Evolutionary conservation across 2,329 filamentous ascomycete genomes (phyloP), one percentile per base, ranked within the genome.

Genomic region (Thelonectria blattea): DNA sequence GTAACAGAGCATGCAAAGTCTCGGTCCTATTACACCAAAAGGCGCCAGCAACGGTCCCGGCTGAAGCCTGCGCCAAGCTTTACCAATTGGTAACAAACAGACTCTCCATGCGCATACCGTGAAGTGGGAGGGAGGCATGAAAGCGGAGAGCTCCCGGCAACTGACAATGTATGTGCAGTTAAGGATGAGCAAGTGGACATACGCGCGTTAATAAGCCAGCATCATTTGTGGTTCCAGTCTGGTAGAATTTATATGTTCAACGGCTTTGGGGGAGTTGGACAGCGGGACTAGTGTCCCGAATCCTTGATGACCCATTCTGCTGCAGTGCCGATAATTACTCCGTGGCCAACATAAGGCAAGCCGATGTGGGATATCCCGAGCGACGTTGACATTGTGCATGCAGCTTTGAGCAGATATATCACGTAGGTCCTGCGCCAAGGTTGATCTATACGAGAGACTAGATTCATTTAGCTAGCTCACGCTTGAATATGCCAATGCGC

Each of bases 101-200:
- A 88, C 74, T 0, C 83, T 82, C 11, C 77, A 73, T 24, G 78
- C 78, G 68, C 85, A 86, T 3, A 86, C 73, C 0, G 85, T 84
- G 1, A 88, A 72, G 69, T 87, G 87, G 74, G 86, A 88, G 0
- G 85, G 83, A 1, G 85, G 83, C 0, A 87, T 84, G 64, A 86
- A 82, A 77, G 0, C 85, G 81, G 65, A 88, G 88, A 1, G 83
- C 86, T 5, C 78, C 84, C n/a, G 88, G 76, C 79, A 81, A 2
- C 83, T 81, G n/a, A 80, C 80, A 10, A 83, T 63, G 68, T 87
- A 86, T 42, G 88, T 71, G 9, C 81, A 70, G 32, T 76, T 64
- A 68, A 87, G 88, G 8, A 76, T 78, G 30, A 79, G 61, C 58
- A 83, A 78, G 27, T 78, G 78, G 72, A 87, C 85, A 86, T 73